Evolutionary conservation across 176 grass and related monocot genomes (phyloP), one percentile per base, ranked within the genome.

Genomic region (Aegilops speltoides): DNA sequence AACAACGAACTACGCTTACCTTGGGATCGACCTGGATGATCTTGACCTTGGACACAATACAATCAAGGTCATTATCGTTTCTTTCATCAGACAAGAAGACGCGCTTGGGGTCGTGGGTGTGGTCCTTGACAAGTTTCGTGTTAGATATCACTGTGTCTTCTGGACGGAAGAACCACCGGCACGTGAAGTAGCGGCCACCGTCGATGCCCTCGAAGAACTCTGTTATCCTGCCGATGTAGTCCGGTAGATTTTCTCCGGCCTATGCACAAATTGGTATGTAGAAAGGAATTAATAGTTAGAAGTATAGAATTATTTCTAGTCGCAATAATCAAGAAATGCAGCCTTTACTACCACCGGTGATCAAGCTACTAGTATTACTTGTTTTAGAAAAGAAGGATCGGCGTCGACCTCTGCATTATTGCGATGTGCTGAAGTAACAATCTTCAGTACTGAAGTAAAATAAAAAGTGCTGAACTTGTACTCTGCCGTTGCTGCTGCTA

Each of bases 71-170:
- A 80, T 95, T 98, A 13, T 94, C 91, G 64, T 98, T 95, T 36
- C 89, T 98, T 40, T 98, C 91, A 4, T 95, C 88, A 0, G 89
- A 98, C 34, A 98, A 88, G 26, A 98, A 98, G 32, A 98, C 67
- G 10, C 93, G 91, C 61, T 41, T 94, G 0, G 85, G 48, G 34
- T 98, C 88, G 36, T 90, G 87, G 20, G 43, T 81, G 11, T 87
- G 66, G 0, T 79, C 88, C 32, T 83, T 36, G 24, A 73, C 26
- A 66, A 8, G 77, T 50, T 86, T 93, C 75, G 54, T 85, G 0
- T 37, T 60, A 32, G 67, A 64, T 6, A 89, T 83, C n/a, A 68
- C 31, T 0, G 17, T 68, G 7, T 71, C 68, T 36, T 71, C 8
- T 6, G 68, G 19, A 22, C 68, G 19, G 68, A 22, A 71, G 19